A percentile compares a stretch with the other conserved stretches of the same genome.
phyloP scores from a whole-genome alignment of 1,284 basidiomycete species.

The Ustilago nuda region DNA sequence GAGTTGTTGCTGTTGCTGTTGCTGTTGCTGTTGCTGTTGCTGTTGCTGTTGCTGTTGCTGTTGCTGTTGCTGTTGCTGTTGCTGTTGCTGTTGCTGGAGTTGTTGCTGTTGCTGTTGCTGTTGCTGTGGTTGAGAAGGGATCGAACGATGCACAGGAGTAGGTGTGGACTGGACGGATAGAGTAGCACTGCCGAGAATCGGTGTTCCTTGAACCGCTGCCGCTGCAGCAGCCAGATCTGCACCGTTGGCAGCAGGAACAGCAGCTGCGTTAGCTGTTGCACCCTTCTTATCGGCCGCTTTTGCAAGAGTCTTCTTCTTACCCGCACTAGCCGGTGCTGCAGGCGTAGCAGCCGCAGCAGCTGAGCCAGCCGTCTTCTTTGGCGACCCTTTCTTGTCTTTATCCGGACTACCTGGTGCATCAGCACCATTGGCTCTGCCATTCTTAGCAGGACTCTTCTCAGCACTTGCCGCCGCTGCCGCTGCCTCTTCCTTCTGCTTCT shows the following conservation, averaged over 20 bases:
- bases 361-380: constrained; percentile 39
- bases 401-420: constrained; percentile 35
- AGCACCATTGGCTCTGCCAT: constrained; percentile 25
- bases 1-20: constrained; percentile 13
- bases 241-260: constrained; percentile 1
- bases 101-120: constrained; percentile 19
- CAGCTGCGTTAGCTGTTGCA: constrained; percentile 1
- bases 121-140: constrained; percentile 33
- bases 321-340: constrained; percentile 19
- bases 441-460: constrained; percentile 34
- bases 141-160: constrained; percentile 42
- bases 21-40: constrained; percentile 28
- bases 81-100: constrained; percentile 38
- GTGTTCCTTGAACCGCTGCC: constrained; percentile 22
- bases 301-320: constrained; percentile 47
- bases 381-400: constrained; percentile 44
- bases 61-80: constrained; percentile 11
- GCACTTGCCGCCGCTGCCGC: constrained; percentile 23
- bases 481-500: constrained; percentile 53
- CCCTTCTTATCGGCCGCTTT: constrained; percentile 44
- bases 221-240: constrained; percentile 1
- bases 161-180: constrained; percentile 46
- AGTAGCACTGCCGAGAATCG: constrained; percentile 42
- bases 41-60: constrained; percentile 18
- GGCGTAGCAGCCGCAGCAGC: constrained; percentile 17